A percentile compares a stretch with the other conserved stretches of the same genome.
Conservation (phyloP, 78 protist species). For the Guillardia theta region DNA sequence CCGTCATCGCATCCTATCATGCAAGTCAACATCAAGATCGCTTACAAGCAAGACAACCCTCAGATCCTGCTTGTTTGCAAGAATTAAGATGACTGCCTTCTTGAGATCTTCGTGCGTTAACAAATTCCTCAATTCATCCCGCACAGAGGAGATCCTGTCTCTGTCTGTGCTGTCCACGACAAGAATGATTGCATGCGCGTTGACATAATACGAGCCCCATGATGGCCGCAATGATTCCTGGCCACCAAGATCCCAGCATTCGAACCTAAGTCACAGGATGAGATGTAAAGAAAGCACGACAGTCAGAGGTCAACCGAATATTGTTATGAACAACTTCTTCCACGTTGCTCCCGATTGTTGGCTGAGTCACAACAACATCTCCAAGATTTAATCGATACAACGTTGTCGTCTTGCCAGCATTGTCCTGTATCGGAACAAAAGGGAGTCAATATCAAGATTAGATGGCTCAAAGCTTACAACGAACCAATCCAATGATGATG, state of each 20-base stretch:
- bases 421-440: constrained; percentile 14
- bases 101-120: not conserved
- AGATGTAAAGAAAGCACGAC: not conserved
- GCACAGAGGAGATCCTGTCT: not conserved
- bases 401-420: constrained; percentile 57
- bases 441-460: no score
- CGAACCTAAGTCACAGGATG: not conserved
- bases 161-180: constrained; percentile 42
- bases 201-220: constrained; percentile 46
- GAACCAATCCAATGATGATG: constrained; percentile 40
- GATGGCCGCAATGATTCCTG: constrained; percentile 44
- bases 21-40: not conserved
- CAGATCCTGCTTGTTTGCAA: constrained; percentile 16
- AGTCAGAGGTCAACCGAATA: not conserved
- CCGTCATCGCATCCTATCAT: not conserved
- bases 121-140: not conserved
- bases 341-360: constrained; percentile 63
- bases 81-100: not conserved
- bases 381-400: constrained; percentile 32
- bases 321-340: constrained; percentile 46
- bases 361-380: constrained; percentile 58
- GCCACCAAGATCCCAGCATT: constrained; percentile 61
- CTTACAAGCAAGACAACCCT: not conserved
- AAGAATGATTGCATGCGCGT: not conserved
- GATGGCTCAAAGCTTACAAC: no score